phyloP scores from a whole-genome alignment of 176 grass and related monocot genomes.

The Phyllostachys edulis region DNA sequence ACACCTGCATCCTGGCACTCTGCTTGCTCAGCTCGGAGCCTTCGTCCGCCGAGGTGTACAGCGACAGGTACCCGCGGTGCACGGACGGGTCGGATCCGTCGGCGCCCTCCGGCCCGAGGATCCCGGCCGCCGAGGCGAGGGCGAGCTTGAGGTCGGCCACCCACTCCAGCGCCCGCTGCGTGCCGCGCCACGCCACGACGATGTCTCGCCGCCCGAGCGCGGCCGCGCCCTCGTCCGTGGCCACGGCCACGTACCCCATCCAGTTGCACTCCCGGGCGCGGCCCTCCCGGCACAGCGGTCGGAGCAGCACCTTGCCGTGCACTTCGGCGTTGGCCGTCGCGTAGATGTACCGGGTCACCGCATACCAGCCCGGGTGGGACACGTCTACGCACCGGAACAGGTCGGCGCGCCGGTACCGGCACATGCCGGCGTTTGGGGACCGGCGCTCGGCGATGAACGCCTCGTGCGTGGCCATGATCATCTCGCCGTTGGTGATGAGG shows the following conservation, averaged over 20 bases:
- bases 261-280: conserved; percentile 60
- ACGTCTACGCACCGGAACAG: conserved; percentile 57
- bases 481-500: conserved; percentile 71
- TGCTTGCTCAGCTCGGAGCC: conserved; percentile 48
- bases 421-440: conserved; percentile 65
- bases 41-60: conserved; percentile 71
- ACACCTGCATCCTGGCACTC: conserved; percentile 77
- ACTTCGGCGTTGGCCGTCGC: conserved; percentile 67
- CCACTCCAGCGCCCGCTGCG: conserved; percentile 68
- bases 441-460: conserved; percentile 58
- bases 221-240: conserved; percentile 68
- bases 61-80: conserved; percentile 67
- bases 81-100: conserved; percentile 49
- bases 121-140: conserved; percentile 52
- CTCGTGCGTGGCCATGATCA: conserved; percentile 63
- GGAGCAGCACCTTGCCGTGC: conserved; percentile 46
- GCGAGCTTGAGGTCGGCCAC: conserved; percentile 65
- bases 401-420: conserved; percentile 50
- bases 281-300: conserved; percentile 30
- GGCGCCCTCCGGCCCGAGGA: conserved; percentile 42
- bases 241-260: conserved; percentile 85
- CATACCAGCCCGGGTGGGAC: conserved; percentile 50
- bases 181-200: conserved; percentile 82
- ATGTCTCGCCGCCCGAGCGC: conserved; percentile 73
- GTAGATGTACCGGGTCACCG: conserved; percentile 62